A percentile compares a stretch with the other conserved stretches of the same genome.
Conservation (phyloP, 495 filamentous ascomycete genomes). For the Podospora conica region DNA sequence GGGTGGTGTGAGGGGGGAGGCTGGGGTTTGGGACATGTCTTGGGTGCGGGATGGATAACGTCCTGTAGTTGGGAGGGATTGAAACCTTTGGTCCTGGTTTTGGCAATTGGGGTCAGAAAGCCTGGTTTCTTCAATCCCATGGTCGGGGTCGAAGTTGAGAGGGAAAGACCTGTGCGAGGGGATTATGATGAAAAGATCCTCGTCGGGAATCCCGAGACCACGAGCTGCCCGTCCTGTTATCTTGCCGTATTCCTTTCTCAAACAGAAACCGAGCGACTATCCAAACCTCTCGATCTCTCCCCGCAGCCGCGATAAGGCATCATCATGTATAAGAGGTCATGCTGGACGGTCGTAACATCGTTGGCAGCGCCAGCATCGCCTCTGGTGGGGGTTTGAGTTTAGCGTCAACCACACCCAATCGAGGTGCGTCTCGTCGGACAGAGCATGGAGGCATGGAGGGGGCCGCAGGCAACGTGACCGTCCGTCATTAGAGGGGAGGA, state of each 20-base stretch:
- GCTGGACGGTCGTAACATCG: not conserved
- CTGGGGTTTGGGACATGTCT: not conserved
- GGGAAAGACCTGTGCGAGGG: not conserved
- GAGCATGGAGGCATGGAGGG: slow-evolving; percentile 5
- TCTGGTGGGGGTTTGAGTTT: slow-evolving; percentile 10
- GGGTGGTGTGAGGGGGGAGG: not conserved
- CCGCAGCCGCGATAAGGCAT: not conserved
- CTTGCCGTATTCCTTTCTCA: not conserved
- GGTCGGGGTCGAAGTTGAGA: not conserved
- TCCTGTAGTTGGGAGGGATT: not conserved
- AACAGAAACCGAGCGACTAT: slow-evolving; percentile 1
- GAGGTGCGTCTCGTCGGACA: not conserved
- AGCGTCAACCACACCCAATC: slow-evolving; percentile 12
- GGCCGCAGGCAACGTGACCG: slow-evolving; percentile 12
- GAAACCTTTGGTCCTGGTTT: not conserved
- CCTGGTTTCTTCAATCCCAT: not conserved
- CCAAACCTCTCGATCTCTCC: slow-evolving; percentile 6
- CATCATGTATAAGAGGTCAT: not conserved
- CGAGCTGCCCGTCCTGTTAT: not conserved
- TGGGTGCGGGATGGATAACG: not conserved
- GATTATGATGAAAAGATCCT: not conserved
- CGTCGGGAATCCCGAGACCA: not conserved
- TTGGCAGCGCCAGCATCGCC: slow-evolving; percentile 1
- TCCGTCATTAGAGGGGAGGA: not conserved
- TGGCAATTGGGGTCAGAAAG: not conserved